phyloP scores from a whole-genome alignment of 2,329 filamentous ascomycete species.

The Verticillium dahliae region DNA sequence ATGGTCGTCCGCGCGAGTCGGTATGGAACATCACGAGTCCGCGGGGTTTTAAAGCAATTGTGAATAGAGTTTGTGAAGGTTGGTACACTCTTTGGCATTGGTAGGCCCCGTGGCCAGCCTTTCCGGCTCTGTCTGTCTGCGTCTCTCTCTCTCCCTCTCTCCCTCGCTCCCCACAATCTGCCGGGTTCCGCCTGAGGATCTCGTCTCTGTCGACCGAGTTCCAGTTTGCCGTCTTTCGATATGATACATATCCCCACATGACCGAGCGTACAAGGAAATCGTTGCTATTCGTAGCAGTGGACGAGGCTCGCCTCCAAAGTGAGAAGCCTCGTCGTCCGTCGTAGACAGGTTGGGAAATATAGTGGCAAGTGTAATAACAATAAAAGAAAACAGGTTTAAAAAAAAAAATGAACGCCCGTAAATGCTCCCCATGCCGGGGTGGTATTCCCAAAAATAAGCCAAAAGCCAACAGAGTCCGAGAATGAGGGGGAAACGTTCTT shows the following conservation, averaged over 20 bases:
- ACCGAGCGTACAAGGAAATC: not conserved
- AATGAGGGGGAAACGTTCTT: not conserved
- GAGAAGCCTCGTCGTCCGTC: not conserved
- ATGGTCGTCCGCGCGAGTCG: not conserved
- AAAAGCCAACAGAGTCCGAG: not conserved
- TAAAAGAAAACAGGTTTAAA: not conserved
- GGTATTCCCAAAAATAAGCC: not conserved
- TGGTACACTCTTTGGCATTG: not conserved
- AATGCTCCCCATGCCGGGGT: not conserved
- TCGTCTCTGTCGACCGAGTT: not conserved
- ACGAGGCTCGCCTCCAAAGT: not conserved
- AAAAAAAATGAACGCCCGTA: not conserved
- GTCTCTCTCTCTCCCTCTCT: no score
- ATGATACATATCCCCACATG: not conserved
- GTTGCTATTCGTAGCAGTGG: not conserved
- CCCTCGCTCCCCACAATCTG: no score
- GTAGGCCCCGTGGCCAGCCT: not conserved
- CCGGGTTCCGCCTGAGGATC: not conserved
- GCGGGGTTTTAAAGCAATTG: not conserved
- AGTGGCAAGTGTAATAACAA: not conserved
- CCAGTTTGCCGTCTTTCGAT: not conserved
- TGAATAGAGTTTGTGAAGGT: not conserved
- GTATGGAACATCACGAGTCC: not conserved
- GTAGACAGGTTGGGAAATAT: not conserved
- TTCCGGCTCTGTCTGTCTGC: not conserved